Base-by-base conservation (phyloP, 345 rosid genomes). In the Camelina laxa region DNA sequence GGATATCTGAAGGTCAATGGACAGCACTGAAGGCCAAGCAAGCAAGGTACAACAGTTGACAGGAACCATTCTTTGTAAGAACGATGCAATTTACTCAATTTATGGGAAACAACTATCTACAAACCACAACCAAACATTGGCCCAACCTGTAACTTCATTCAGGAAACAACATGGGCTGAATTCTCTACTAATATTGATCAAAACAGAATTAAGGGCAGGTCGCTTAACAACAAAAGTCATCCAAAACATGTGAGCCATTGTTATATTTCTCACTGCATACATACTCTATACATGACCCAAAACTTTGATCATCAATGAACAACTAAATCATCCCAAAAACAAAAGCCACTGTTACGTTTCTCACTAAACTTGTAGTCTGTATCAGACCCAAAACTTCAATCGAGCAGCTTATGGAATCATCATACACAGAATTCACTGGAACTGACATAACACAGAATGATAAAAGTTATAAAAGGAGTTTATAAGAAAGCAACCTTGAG, bases 401-500 rank as follows among this genome's bases (percentile, higher is more conserved):
- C 60, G 2, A 39, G 11, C 22, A 50, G 15, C 17, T n/a, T 41
- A 38, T 38, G 38, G 44, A 47, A 45, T 19, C 11, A 48, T 48
- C 53, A 48, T 48, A 17, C 15, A 17, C 53, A 60, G 3, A 48
- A 31, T 22, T 10, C 35, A 0, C 51, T 50, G 47, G 48, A 31
- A 21, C 39, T 36, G 24, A 16, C 17, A 68, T n/a, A n/a, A 39
- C 53, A 45, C 17, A 69, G 21, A 57, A 57, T 5, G 56, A 58
- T 45, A 2, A 31, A n/a, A 10, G n/a, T 17, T 65, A 4, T 36
- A 44, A n/a, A 42, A 1, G 38, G 12, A 47, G 31, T 35, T 27
- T 20, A 21, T 14, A 47, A 65, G 70, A 60, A 53, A 78, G 16
- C n/a, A 67, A 90, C 97, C 91, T 90, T 39, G 85, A 73, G 38